These are phyloP conservation scores for Mycena crocata DNA, from an alignment of 768 basidiomycete genomes.

Conservation along the genomic window DNA sequence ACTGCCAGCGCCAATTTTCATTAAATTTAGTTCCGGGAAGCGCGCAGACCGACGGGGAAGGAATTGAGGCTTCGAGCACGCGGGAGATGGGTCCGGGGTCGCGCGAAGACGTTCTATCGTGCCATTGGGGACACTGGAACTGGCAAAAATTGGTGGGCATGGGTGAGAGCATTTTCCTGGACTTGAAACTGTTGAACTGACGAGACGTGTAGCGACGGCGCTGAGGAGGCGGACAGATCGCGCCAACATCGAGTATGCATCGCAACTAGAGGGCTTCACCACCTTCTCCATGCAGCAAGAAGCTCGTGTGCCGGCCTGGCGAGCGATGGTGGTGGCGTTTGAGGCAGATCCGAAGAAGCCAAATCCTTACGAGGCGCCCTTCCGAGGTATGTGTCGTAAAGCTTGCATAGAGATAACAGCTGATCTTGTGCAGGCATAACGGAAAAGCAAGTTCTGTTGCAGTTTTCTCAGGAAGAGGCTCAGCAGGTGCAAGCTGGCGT, in stretches of 20 bases:
- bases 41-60: conserved; percentile 50
- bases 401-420: background rate
- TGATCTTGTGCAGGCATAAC: background rate
- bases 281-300: background rate
- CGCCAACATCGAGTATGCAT: background rate
- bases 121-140: conserved; percentile 42
- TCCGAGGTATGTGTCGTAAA: background rate
- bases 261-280: background rate
- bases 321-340: background rate
- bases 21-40: conserved; percentile 38
- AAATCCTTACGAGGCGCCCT: background rate
- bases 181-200: background rate
- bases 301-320: background rate
- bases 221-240: background rate
- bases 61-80: conserved; percentile 46
- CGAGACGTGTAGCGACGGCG: background rate
- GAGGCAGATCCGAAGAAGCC: background rate
- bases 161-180: conserved; percentile 26
- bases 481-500: background rate
- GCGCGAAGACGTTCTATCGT: conserved; percentile 39
- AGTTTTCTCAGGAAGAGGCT: conserved; percentile 18
- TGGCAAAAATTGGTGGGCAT: conserved; percentile 40
- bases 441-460: conserved; percentile 2
- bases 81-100: conserved; percentile 51
- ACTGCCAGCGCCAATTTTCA: conserved; percentile 38